Evolutionary conservation across 768 basidiomycete species (phyloP).

Genomic region (Agaricus subrufescens): DNA sequence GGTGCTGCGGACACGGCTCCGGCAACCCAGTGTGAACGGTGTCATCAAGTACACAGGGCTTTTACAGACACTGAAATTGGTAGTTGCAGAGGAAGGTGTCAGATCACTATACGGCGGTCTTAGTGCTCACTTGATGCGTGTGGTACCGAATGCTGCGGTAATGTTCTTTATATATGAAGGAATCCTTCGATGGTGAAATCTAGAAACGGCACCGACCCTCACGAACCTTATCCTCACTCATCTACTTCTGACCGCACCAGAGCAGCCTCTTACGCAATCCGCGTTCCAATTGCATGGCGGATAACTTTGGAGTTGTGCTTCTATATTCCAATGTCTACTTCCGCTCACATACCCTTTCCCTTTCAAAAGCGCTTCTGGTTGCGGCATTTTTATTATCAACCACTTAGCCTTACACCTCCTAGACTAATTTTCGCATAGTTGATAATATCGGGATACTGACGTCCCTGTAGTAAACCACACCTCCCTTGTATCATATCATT

Average conservation of each 20-base stretch:
- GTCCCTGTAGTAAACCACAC: not conserved
- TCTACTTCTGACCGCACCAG: not conserved
- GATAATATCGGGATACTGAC: not conserved
- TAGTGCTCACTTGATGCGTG: conserved; percentile 92
- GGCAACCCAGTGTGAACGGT: conserved; percentile 81
- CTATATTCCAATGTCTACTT: not conserved
- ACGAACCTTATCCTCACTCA: not conserved
- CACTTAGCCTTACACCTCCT: not conserved
- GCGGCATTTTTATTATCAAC: not conserved
- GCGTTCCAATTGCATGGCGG: not conserved
- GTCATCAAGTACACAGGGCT: conserved; percentile 84
- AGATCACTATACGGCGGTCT: conserved; percentile 87
- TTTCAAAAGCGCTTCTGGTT: too few relatives aligned
- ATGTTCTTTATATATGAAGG: conserved; percentile 98
- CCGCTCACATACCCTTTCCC: not conserved
- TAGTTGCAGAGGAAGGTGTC: conserved; percentile 88
- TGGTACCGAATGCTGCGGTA: conserved; percentile 94
- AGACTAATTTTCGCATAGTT: not conserved
- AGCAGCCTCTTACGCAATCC: not conserved
- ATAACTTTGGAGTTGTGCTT: not conserved
- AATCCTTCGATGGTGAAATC: conserved; percentile 54
- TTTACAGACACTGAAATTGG: conserved; percentile 74
- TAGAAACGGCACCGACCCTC: not conserved
- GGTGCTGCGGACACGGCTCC: conserved; percentile 89
- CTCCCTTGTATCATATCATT: not conserved